These are phyloP conservation scores for Calycina herbarum DNA, from an alignment of 2,329 filamentous ascomycete species.

Conservation along the genomic window DNA sequence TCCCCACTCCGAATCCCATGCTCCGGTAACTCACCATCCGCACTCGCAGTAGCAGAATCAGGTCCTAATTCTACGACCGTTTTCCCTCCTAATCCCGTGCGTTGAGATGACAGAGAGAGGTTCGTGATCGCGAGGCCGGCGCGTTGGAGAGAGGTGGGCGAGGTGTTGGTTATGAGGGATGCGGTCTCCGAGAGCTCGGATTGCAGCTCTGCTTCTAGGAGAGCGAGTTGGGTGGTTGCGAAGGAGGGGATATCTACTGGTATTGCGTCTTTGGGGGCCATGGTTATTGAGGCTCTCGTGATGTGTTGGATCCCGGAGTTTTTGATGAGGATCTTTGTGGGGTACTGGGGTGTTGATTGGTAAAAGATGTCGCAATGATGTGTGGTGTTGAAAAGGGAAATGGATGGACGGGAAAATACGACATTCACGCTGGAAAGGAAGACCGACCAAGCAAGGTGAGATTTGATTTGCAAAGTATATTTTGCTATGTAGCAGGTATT, in stretches of 20 bases:
- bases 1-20: slow-evolving; percentile 77
- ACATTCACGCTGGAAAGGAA: not conserved
- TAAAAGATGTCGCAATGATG: not conserved
- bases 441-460: not conserved
- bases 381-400: slow-evolving; percentile 1
- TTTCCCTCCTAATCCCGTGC: slow-evolving; percentile 89
- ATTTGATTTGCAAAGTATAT: not conserved
- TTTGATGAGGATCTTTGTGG: not conserved
- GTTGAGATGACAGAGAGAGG: slow-evolving; percentile 70
- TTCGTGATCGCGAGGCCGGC: slow-evolving; percentile 80
- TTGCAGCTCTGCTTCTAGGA: slow-evolving; percentile 70
- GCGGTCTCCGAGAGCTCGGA: slow-evolving; percentile 72
- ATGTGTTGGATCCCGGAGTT: not conserved
- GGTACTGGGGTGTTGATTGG: slow-evolving; percentile 1
- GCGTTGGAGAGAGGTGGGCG: slow-evolving; percentile 68
- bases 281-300: slow-evolving; percentile 19
- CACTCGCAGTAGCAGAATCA: slow-evolving; percentile 61
- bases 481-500: not conserved
- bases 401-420: not conserved
- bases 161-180: slow-evolving; percentile 64
- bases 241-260: slow-evolving; percentile 64
- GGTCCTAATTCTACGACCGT: slow-evolving; percentile 78
- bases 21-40: slow-evolving; percentile 60
- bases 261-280: slow-evolving; percentile 37
- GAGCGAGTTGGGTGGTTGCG: slow-evolving; percentile 66